Conservation (phyloP, 192 early-diverging fungal species). For the Ambispora gerdemannii region DNA sequence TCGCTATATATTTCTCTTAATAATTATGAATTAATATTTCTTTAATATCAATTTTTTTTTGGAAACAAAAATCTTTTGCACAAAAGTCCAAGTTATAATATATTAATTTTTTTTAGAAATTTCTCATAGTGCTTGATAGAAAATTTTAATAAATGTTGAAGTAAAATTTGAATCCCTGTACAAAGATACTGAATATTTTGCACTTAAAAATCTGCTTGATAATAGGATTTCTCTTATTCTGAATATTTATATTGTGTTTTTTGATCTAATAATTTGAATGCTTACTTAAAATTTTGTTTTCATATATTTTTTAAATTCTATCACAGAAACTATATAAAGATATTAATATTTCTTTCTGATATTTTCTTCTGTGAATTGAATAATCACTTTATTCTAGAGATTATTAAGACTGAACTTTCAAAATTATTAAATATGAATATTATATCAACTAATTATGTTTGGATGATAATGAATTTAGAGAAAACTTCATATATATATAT, state of each 20-base stretch:
- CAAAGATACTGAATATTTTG: neutral
- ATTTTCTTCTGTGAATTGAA: no score
- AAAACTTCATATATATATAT: neutral
- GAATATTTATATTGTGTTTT: neutral
- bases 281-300: neutral
- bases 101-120: conserved; percentile 1
- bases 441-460: neutral
- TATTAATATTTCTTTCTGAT: no score
- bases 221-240: neutral
- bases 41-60: neutral
- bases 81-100: neutral
- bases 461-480: no score
- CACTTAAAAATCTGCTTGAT: neutral
- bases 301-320: neutral
- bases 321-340: neutral
- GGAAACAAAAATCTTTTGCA: neutral
- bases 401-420: neutral
- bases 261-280: neutral
- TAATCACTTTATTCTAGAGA: neutral
- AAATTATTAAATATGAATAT: neutral
- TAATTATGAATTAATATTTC: neutral
- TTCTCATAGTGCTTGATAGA: neutral
- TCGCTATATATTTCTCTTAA: no score
- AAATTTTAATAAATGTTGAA: neutral
- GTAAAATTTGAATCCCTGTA: neutral